phyloP scores from a whole-genome alignment of 441 rosid species.

The Jatropha multifida region DNA sequence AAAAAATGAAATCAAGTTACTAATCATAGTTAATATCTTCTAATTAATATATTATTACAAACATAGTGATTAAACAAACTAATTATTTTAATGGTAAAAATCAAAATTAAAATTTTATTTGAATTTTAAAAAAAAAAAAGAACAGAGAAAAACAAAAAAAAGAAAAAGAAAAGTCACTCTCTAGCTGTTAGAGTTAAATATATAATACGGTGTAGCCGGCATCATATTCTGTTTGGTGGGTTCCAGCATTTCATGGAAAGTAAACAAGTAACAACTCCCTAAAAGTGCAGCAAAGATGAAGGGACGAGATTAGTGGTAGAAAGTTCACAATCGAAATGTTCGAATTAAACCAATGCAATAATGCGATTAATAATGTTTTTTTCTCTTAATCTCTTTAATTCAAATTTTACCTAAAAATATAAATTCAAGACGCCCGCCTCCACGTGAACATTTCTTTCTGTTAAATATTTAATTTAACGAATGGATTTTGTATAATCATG shows the following conservation, averaged over 20 bases:
- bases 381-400: no score
- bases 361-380: background rate
- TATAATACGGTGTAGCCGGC: slow-evolving; percentile 10
- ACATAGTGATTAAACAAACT: background rate
- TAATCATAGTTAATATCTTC: no score
- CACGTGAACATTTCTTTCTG: no score
- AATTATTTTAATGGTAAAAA: background rate
- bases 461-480: no score
- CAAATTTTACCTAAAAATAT: no score
- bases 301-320: background rate
- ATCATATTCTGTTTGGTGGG: slow-evolving; percentile 21
- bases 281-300: background rate
- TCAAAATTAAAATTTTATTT: background rate
- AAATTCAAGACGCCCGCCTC: no score
- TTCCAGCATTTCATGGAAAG: slow-evolving; percentile 23
- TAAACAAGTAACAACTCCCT: background rate
- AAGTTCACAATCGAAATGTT: slow-evolving; percentile 12
- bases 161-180: background rate
- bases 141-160: background rate
- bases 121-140: no score
- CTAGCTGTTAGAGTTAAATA: slow-evolving; percentile 1
- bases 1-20: no score
- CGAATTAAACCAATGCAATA: background rate
- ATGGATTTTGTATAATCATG: no score
- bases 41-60: no score